Base-by-base conservation (phyloP, 306 rosid genomes). In the Rubus parviflorus region DNA sequence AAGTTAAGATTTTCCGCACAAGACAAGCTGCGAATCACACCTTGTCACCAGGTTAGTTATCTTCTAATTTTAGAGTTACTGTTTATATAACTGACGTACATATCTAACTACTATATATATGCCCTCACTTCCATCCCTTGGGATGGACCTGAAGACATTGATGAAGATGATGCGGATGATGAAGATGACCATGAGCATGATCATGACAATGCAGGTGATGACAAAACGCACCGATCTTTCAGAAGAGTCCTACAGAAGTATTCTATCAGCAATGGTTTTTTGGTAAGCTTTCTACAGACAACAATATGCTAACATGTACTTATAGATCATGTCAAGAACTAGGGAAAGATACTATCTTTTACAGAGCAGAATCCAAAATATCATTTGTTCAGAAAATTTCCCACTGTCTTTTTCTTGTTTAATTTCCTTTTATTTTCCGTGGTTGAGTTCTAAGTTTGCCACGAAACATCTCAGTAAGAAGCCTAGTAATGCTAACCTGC, bases 1-100 rank as follows among this genome's bases (percentile, higher is more conserved):
- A 77, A 58, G 79, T 77, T 1, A 12, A 42, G 30, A 67, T 82
- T 66, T 53, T 23, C 23, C 38, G 65, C 0, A 3, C 4, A 56
- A 56, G 9, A n/a, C 13, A 56, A 56, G 30, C 8, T 7, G 35
- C 1, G 0, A 30, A 30, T 30, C 2, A 30, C 35, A n/a, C 35
- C 62, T 20, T 30, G 2, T 56, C 62, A n/a, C 30, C 62, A 56
- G 65, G 65, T 58, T 7, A 56, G 62, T 56, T 42, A 23, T 58
- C 38, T 58, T 14, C 64, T 58, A 8, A 0, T 9, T n/a, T 53
- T 56, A 7, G 5, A n/a, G 63, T 22, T 20, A 9, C 65, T 10
- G 8, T 23, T 58, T 58, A 23, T 58, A 10, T 9, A 57, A 23
- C 40, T 4, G 37, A 11, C 38, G 23, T 25, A 23, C 7, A 54